phyloP scores from a whole-genome alignment of 2,329 filamentous ascomycete genomes.

The Alternaria longipes region DNA sequence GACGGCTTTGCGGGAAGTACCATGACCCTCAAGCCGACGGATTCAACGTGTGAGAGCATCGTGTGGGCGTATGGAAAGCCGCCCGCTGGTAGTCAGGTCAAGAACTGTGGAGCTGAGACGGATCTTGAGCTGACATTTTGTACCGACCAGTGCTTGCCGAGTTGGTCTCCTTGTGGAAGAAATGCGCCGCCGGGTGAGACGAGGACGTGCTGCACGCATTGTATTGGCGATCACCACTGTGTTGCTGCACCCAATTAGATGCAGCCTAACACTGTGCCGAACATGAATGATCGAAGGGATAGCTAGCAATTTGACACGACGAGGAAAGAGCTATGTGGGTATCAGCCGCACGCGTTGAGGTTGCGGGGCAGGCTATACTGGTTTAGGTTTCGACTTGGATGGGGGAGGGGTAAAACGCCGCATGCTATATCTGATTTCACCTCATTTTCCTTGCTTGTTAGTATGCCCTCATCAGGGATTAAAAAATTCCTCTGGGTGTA shows the following conservation, averaged over 20 bases:
- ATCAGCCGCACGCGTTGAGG: neutral
- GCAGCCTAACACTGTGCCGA: neutral
- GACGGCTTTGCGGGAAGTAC: slow-evolving; percentile 38
- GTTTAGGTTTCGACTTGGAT: neutral
- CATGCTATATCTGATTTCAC: neutral
- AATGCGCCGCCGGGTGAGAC: slow-evolving; percentile 30
- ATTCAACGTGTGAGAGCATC: slow-evolving; percentile 35
- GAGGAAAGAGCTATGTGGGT: neutral
- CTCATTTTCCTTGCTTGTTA: neutral
- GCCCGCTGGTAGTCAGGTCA: slow-evolving; percentile 35
- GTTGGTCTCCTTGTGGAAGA: slow-evolving; percentile 40
- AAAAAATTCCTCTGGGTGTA: neutral
- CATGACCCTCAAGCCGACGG: slow-evolving; percentile 35
- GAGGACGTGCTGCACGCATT: slow-evolving; percentile 39
- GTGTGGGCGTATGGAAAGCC: slow-evolving; percentile 35
- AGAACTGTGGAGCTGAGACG: slow-evolving; percentile 30
- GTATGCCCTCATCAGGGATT: neutral
- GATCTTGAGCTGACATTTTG: slow-evolving; percentile 42
- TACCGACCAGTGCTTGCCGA: slow-evolving; percentile 41
- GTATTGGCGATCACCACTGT: slow-evolving; percentile 41
- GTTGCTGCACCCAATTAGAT: slow-evolving; percentile 27
- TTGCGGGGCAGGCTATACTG: neutral
- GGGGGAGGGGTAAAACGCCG: neutral
- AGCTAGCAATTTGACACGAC: neutral
- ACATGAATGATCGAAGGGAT: neutral